Evolutionary conservation across 2,329 filamentous ascomycete genomes (phyloP).

Genomic region (Lachnellula arida): DNA sequence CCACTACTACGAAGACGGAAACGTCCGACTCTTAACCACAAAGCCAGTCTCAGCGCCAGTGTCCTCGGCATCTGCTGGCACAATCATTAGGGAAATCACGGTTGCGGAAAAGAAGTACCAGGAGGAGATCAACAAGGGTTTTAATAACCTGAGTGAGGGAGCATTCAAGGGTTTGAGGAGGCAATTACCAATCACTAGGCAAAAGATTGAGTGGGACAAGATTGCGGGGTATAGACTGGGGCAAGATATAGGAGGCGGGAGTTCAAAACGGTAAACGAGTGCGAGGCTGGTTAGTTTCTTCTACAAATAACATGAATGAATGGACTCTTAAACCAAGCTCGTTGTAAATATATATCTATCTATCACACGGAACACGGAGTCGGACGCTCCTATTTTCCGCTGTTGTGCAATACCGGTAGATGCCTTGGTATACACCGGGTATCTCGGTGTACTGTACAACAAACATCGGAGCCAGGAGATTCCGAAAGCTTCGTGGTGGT

Average conservation of each 20-base stretch:
- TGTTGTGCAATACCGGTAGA: neutral
- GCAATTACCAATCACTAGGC: conserved; percentile 91
- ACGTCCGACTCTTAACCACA: conserved; percentile 86
- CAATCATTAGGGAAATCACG: conserved; percentile 72
- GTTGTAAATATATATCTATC: neutral
- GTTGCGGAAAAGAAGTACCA: conserved; percentile 86
- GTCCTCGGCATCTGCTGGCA: conserved; percentile 52
- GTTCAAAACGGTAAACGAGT: conserved; percentile 45
- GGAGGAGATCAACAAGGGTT: conserved; percentile 89
- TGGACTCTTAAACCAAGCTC: neutral
- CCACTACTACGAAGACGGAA: conserved; percentile 99
- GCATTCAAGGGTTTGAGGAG: conserved; percentile 90
- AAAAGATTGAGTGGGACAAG: conserved; percentile 99
- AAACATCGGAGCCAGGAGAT: too few species aligned
- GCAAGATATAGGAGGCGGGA: conserved; percentile 71
- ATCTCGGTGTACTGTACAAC: too few species aligned
- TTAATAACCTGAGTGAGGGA: conserved; percentile 83
- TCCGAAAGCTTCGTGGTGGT: too few species aligned
- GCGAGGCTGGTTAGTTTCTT: neutral
- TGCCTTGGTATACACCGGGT: too few species aligned
- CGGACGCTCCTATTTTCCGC: neutral
- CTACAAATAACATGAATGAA: neutral
- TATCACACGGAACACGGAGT: neutral
- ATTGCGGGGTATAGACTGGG: conserved; percentile 86
- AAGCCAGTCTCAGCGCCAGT: conserved; percentile 65